Base-by-base conservation (phyloP, 2,329 filamentous ascomycete species). In the Apiospora marii region DNA sequence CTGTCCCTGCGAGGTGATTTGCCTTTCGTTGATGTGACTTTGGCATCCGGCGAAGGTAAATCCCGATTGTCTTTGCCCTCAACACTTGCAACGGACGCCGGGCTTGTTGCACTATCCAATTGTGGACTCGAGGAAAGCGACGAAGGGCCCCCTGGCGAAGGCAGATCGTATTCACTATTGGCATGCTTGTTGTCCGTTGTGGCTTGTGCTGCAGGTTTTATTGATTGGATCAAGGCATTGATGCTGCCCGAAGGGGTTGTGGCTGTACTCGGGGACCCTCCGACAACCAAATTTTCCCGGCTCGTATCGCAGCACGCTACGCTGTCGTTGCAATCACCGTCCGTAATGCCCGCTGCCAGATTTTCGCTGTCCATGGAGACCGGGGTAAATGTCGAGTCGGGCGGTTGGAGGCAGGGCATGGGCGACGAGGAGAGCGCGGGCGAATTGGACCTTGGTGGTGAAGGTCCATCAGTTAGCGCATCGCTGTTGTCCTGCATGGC, bases 171-270 rank as follows among this genome's bases (percentile, higher is more conserved):
- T 79, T 79, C 79, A 73, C 72, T 78, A 67, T 71, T 72, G 61
- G 69, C 74, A 49, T 67, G 70, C 72, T 71, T 69, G 49, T 46
- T 51, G 67, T 16, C 30, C n/a, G 72, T 74, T 69, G 77, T 77
- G 70, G 80, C 77, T 72, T 77, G 80, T 77, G 80, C 73, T 70
- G 79, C 73, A 69, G 80, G 76, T 71, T 68, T 61, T 37, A 81
- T 76, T 71, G 81, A 82, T 77, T 81, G 79, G 78, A 79, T 78
- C 77, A 78, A 79, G 73, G 73, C 73, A 76, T 76, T 76, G 74
- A 80, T 74, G 73, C 73, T 74, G 70, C 73, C 73, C 67, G 49
- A 73, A 71, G 41, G 64, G 53, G 71, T 73, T 75, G 74, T 77
- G 76, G 73, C 74, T 71, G 74, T 75, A 71, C 71, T 67, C 37